These are phyloP conservation scores for Pseudoturritis turrita DNA, from an alignment of 345 rosid genomes.

Conservation along the genomic window DNA sequence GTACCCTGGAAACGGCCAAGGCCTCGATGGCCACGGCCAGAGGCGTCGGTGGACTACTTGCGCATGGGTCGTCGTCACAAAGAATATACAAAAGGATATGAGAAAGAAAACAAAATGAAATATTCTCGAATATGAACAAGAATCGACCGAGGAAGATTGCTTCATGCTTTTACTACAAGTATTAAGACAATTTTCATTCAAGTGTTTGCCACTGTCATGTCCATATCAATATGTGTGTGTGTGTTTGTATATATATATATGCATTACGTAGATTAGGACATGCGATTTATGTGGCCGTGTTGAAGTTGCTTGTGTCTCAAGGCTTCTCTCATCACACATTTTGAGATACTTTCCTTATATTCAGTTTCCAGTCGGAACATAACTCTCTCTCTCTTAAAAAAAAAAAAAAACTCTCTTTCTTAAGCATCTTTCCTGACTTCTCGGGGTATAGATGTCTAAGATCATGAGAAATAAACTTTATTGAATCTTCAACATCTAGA, in stretches of 20 bases:
- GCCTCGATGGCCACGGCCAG: slow-evolving; percentile 28
- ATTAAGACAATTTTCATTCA: background rate
- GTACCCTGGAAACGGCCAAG: slow-evolving; percentile 21
- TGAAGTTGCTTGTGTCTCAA: slow-evolving; percentile 18
- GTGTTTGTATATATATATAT: slow-evolving; percentile 17
- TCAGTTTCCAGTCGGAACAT: slow-evolving; percentile 9
- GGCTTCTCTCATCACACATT: slow-evolving; percentile 21
- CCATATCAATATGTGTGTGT: background rate
- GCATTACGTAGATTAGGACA: slow-evolving; percentile 19
- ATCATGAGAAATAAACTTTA: background rate
- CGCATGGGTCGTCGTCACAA: slow-evolving; percentile 14
- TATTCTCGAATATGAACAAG: slow-evolving; percentile 10
- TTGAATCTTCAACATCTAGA: background rate
- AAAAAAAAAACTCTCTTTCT: background rate
- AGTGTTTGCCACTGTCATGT: slow-evolving; percentile 10
- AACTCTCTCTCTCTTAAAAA: background rate
- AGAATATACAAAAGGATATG: slow-evolving; percentile 11
- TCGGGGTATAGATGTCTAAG: background rate
- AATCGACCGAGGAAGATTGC: slow-evolving; percentile 7
- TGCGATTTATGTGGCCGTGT: slow-evolving; percentile 20
- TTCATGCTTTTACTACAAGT: slow-evolving; percentile 25
- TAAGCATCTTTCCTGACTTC: too few relatives aligned
- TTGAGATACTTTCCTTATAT: slow-evolving; percentile 19
- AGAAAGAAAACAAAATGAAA: slow-evolving; percentile 8
- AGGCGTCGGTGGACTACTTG: slow-evolving; percentile 21